Percentiles rank a stretch among this genome's conserved stretches.
phyloP scores from a whole-genome alignment of 331 rosid genomes.

The Cydonia oblonga region DNA sequence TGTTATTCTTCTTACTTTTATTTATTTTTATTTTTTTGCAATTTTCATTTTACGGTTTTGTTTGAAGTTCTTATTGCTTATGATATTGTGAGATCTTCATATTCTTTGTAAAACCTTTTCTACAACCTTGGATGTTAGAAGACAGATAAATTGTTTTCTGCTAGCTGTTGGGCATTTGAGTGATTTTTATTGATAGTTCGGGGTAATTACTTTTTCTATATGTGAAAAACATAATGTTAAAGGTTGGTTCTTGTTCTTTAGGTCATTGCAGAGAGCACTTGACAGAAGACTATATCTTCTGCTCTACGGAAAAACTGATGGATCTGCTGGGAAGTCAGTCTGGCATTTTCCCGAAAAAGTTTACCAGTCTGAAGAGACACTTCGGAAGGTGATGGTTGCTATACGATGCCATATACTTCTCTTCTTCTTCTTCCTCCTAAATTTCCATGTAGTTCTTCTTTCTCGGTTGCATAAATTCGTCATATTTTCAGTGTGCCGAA shows the following conservation, averaged over 20 bases:
- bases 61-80: not conserved
- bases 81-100: not conserved
- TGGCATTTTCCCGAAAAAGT: constrained; percentile 92
- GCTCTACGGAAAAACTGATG: constrained; percentile 43
- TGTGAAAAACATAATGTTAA: not conserved
- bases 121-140: not conserved
- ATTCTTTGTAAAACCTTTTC: not conserved
- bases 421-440: not conserved
- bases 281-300: constrained; percentile 92
- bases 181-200: not conserved
- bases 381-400: constrained; percentile 45
- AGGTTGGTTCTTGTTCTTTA: constrained; percentile 8
- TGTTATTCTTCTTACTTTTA: too few relatives aligned
- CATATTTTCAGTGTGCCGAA: constrained; percentile 76
- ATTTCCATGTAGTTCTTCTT: not conserved
- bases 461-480: not conserved
- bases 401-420: not conserved
- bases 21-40: not conserved
- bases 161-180: not conserved
- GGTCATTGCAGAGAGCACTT: constrained; percentile 93
- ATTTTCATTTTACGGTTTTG: not conserved
- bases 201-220: too few relatives aligned
- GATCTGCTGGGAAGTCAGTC: constrained; percentile 43
- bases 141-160: not conserved
- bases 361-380: constrained; percentile 66